Evolutionary conservation across 768 basidiomycete species (phyloP), one percentile per base, ranked within the genome.

Genomic region (Sporobolomyces pararoseus): DNA sequence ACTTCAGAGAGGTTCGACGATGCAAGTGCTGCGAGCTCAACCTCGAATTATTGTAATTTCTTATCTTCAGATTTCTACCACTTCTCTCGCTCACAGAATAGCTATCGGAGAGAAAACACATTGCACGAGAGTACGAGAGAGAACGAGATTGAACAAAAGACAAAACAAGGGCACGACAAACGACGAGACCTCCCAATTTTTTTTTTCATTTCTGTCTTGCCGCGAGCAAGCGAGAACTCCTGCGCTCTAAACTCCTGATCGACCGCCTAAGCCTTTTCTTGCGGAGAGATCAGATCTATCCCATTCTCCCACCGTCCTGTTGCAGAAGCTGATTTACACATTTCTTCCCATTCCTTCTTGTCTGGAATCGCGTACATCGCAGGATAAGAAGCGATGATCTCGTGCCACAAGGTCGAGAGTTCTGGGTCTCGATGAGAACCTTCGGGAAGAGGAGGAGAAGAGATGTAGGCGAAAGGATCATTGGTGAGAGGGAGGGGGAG

Each of bases 21-120:
- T 16, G 46, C 65, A 66, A 66, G 65, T 52, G 65, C 65, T 66
- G 65, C 49, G 65, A 66, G 65, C 65, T 66, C 65, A 66, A 66
- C 65, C 65, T 66, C 64, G 57, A 57, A 49, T 51, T 10, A 58
- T 27, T 37, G 21, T 35, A 23, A 10, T 42, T 35, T 55, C 21
- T 35, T 10, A 5, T 27, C 25, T 27, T 29, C 25, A n/a, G 12
- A n/a, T n/a, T n/a, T 49, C 47, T 49, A 10, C n/a, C 47, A 7
- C 7, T 49, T 49, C 47, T 19, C 47, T 17, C n/a, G n/a, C n/a
- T n/a, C n/a, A n/a, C n/a, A n/a, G n/a, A n/a, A n/a, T n/a, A n/a
- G n/a, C n/a, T n/a, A n/a, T n/a, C n/a, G n/a, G n/a, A n/a, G n/a
- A n/a, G n/a, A n/a, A n/a, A n/a, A n/a, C n/a, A n/a, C n/a, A n/a